Evolutionary conservation across 2,329 filamentous ascomycete species (phyloP).

Genomic region (Helotiales sp.): DNA sequence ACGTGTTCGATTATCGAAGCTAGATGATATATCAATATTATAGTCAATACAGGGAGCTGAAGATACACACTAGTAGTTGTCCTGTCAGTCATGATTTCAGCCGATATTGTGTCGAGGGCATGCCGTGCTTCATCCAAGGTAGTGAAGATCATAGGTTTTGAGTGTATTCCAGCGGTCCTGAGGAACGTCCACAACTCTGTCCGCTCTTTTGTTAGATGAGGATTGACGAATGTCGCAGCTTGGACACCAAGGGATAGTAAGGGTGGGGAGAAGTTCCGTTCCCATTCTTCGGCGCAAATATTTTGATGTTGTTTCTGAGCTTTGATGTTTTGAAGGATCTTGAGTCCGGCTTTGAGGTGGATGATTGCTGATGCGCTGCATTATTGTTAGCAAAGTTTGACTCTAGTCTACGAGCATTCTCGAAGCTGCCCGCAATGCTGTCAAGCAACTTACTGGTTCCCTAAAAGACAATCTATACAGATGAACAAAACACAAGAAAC

Average conservation of each 20-base stretch:
- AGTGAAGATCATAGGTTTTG: constrained; percentile 39
- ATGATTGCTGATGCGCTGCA: constrained; percentile 28
- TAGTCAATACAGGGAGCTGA: constrained; percentile 40
- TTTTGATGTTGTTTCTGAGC: constrained; percentile 9
- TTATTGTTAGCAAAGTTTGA: constrained; percentile 11
- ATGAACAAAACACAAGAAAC: constrained; percentile 65
- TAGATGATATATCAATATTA: not conserved
- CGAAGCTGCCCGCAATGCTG: not conserved
- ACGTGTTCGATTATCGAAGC: constrained; percentile 43
- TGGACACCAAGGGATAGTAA: constrained; percentile 30
- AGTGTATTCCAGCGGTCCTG: constrained; percentile 17
- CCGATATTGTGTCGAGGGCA: constrained; percentile 56
- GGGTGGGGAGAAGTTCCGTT: constrained; percentile 26
- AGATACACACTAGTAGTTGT: constrained; percentile 9
- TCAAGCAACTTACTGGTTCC: constrained; percentile 26
- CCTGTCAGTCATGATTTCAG: constrained; percentile 55
- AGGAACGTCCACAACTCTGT: constrained; percentile 24
- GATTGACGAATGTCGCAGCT: constrained; percentile 30
- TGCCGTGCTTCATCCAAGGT: constrained; percentile 55
- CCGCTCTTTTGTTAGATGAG: constrained; percentile 23
- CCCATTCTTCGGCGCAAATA: constrained; percentile 21
- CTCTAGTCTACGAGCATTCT: not conserved
- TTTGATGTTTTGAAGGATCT: constrained; percentile 29
- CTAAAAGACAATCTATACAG: constrained; percentile 54
- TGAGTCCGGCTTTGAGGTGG: constrained; percentile 31